These are phyloP conservation scores for Atractiella rhizophila DNA, from an alignment of 768 basidiomycete genomes.

Conservation along the genomic window DNA sequence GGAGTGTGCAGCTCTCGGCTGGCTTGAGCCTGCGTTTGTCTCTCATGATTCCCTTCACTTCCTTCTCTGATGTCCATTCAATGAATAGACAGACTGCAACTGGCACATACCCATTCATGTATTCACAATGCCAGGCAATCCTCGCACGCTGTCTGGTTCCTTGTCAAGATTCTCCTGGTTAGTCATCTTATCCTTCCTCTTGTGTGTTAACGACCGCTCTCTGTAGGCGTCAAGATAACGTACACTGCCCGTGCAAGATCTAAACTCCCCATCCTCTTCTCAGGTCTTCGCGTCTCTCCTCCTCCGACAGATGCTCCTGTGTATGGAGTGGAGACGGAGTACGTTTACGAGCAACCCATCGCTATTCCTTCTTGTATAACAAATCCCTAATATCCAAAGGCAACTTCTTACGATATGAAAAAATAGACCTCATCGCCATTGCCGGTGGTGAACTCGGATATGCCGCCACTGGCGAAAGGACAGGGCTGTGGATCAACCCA, in stretches of 20 bases:
- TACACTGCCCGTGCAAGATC: slow-evolving; percentile 57
- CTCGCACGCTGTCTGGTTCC: slow-evolving; percentile 57
- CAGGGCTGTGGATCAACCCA: slow-evolving; percentile 79
- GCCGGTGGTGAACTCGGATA: slow-evolving; percentile 63
- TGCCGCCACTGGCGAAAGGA: slow-evolving; percentile 40
- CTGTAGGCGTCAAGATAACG: slow-evolving; percentile 69
- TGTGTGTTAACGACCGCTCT: too few species aligned
- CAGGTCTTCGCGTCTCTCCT: slow-evolving; percentile 55
- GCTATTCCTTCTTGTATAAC: slow-evolving; percentile 74
- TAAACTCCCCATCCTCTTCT: slow-evolving; percentile 61
- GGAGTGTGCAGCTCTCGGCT: slow-evolving; percentile 53
- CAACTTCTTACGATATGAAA: too few species aligned
- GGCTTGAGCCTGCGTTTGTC: slow-evolving; percentile 51
- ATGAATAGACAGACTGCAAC: slow-evolving; percentile 67
- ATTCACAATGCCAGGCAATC: slow-evolving; percentile 82
- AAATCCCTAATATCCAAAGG: too few species aligned
- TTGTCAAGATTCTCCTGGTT: slow-evolving; percentile 48
- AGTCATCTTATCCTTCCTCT: too few species aligned
- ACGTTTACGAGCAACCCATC: slow-evolving; percentile 31
- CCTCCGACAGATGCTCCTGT: slow-evolving; percentile 18
- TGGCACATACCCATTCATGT: slow-evolving; percentile 55
- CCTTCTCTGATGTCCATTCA: not conserved
- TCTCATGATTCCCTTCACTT: slow-evolving; percentile 1
- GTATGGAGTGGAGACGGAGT: slow-evolving; percentile 3
- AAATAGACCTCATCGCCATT: slow-evolving; percentile 79